Percentiles rank a stretch among this genome's conserved stretches.
Conservation (phyloP, 2,329 filamentous ascomycete genomes). For the Claviceps purpurea region DNA sequence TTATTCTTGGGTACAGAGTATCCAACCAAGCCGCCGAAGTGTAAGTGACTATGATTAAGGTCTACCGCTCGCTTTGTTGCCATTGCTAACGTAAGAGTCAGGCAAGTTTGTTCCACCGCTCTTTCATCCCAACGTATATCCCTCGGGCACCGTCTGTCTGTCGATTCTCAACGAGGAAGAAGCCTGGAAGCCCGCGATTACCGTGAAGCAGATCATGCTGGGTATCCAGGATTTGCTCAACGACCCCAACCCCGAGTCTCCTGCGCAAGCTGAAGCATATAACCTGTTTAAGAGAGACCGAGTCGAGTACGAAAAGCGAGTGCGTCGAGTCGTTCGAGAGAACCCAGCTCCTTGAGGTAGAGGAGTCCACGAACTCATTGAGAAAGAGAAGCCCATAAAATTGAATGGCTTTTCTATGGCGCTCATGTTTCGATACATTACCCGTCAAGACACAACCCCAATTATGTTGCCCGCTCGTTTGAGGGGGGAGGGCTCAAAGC, state of each 20-base stretch:
- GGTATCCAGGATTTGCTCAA: slow-evolving; percentile 93
- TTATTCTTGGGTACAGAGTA: slow-evolving; percentile 50
- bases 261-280: slow-evolving; percentile 93
- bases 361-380: no score
- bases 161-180: slow-evolving; percentile 98
- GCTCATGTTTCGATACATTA: not conserved
- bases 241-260: slow-evolving; percentile 93
- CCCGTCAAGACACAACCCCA: slow-evolving; percentile 1
- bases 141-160: slow-evolving; percentile 91
- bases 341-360: slow-evolving; percentile 58
- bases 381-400: slow-evolving; percentile 4
- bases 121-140: slow-evolving; percentile 98
- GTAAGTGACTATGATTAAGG: slow-evolving; percentile 39
- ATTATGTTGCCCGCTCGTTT: slow-evolving; percentile 17
- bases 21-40: slow-evolving; percentile 96
- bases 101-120: slow-evolving; percentile 94
- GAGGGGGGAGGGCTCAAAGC: slow-evolving; percentile 10
- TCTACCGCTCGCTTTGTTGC: not conserved
- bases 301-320: slow-evolving; percentile 74
- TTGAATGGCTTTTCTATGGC: not conserved
- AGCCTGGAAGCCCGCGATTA: slow-evolving; percentile 96
- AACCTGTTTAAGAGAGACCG: slow-evolving; percentile 91
- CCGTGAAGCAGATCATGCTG: slow-evolving; percentile 91
- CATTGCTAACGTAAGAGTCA: slow-evolving; percentile 21
- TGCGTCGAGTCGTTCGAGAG: slow-evolving; percentile 75